Evolutionary conservation across 352 stramenopile genomes (phyloP), one percentile per base, ranked within the genome.

Genomic region (Globisporangium acanthophoron): DNA sequence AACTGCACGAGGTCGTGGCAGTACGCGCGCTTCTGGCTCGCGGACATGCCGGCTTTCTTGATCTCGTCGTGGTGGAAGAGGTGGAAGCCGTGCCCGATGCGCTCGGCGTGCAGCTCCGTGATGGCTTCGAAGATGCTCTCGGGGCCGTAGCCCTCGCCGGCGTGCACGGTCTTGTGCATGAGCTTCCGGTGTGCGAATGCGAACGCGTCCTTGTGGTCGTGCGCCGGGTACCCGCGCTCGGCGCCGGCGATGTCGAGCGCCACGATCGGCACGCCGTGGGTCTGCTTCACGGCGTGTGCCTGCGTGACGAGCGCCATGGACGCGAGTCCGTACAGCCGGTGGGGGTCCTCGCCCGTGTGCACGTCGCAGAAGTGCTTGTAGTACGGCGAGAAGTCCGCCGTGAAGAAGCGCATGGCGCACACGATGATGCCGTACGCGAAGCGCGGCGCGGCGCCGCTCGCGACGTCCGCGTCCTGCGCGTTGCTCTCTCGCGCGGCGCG

Each of bases 361-460:
- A 93, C 75, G 21, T 88, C 78, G 53, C 80, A 95, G 29, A 96
- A 95, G 20, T 90, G 73, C 57, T 79, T 54, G 59, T 93, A 96
- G 69, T 96, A 96, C 21, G 85, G 85, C 39, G 78, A 78, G 57
- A 93, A 91, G 3, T 67, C 71, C n/a, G 69, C 58, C 7, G 85
- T 85, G 68, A 96, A 96, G 69, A 89, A 92, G 44, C 88, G 73
- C 88, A 96, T 96, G 11, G 85, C 88, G 54, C 88, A 96, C 31
- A 90, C 83, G 54, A 96, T 96, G 55, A 96, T 93, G 54, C 88
- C 83, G 47, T 93, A 96, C 21, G 72, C 76, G 69, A 88, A 94
- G 3, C 35, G 63, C 3, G 86, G 88, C 11, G 83, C 86, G 18
- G 77, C 57, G 13, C 73, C 81, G 31, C 58, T 76, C 16, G 62